Evolutionary conservation across 768 basidiomycete genomes (phyloP).

Genomic region (Suillus ampliporus): DNA sequence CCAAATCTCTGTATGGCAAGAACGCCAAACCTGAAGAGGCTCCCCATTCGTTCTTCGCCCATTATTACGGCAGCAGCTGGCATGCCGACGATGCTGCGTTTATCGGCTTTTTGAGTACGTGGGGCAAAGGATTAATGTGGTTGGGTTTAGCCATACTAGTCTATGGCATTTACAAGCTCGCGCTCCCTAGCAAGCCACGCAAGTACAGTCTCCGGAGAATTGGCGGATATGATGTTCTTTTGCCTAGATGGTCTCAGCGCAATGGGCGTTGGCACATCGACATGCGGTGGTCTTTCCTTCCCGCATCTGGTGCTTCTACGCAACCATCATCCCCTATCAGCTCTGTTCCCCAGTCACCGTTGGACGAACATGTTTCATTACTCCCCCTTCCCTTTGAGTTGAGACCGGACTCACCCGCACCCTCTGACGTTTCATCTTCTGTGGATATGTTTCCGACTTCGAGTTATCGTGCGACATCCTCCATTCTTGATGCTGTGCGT

Average conservation of each 20-base stretch:
- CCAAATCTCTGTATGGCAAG: conserved; percentile 98
- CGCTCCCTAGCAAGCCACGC: conserved; percentile 62
- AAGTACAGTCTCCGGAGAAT: conserved; percentile 63
- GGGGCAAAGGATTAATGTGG: conserved; percentile 92
- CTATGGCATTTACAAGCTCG: conserved; percentile 64
- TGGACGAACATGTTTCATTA: conserved; percentile 56
- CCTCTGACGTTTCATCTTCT: conserved; percentile 52
- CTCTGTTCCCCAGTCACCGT: conserved; percentile 52
- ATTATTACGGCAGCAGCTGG: conserved; percentile 98
- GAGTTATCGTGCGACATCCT: conserved; percentile 41
- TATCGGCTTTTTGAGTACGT: conserved; percentile 87
- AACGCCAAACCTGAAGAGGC: conserved; percentile 85
- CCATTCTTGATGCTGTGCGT: conserved; percentile 58
- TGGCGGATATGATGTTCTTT: conserved; percentile 77
- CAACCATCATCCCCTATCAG: conserved; percentile 53
- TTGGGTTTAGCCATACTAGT: conserved; percentile 76
- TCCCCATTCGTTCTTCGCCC: conserved; percentile 93
- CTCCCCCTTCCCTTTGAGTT: conserved; percentile 69
- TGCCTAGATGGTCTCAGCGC: conserved; percentile 74
- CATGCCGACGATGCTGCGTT: conserved; percentile 98
- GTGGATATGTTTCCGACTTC: conserved; percentile 48
- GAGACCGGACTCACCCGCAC: conserved; percentile 60
- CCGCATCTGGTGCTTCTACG: conserved; percentile 46
- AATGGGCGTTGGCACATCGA: conserved; percentile 79
- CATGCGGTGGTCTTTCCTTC: conserved; percentile 58